Percentiles rank a stretch among this genome's conserved stretches.
Evolutionary conservation across 164 flowering plant genomes (phyloP).

Genomic region (Warburgia ugandensis): DNA sequence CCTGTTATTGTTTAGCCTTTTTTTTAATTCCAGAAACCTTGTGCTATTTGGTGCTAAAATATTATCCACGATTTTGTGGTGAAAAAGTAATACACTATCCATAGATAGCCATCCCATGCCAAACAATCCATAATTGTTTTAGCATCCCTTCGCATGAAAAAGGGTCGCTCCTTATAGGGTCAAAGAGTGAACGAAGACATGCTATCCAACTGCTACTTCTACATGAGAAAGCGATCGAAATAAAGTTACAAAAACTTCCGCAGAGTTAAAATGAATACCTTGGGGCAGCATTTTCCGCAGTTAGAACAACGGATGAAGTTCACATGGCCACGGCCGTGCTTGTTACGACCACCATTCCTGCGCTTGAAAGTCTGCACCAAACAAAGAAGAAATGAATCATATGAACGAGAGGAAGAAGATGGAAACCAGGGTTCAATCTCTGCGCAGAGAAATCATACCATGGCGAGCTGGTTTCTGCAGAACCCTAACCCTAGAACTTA

Average conservation of each 20-base stretch:
- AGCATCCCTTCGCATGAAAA: no score
- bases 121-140: no score
- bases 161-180: no score
- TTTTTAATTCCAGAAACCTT: no score
- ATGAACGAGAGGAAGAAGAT: neutral
- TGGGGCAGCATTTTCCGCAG: slow-evolving; percentile 95
- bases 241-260: neutral
- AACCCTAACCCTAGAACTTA: no score
- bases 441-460: neutral
- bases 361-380: slow-evolving; percentile 72
- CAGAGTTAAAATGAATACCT: slow-evolving; percentile 30
- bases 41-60: no score
- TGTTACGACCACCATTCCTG: slow-evolving; percentile 90
- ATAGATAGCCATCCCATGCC: no score
- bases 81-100: no score
- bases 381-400: neutral
- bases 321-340: slow-evolving; percentile 91
- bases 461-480: neutral
- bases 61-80: no score
- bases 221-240: neutral
- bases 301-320: slow-evolving; percentile 89
- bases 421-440: neutral
- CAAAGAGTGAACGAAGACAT: no score
- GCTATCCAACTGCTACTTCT: no score
- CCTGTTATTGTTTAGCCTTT: no score